Evolutionary conservation across 805 yeast genomes (phyloP).

Genomic region (Zygoascus tannicola): DNA sequence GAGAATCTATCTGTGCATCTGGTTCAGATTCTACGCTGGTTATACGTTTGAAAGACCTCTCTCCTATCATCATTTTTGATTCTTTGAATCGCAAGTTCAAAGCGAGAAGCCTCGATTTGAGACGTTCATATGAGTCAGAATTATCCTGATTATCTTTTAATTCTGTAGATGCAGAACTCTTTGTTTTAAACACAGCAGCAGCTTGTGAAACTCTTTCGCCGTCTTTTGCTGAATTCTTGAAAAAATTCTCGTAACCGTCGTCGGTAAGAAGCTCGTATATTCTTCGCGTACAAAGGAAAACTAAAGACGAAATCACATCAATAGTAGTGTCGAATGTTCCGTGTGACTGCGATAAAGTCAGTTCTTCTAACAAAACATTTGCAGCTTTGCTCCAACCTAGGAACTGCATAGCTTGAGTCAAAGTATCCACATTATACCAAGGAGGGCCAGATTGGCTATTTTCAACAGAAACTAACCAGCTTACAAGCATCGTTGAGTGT

Average conservation of each 20-base stretch:
- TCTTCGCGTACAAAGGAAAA: slow-evolving; percentile 5
- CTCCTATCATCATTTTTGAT: neutral
- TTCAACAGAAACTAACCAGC: slow-evolving; percentile 19
- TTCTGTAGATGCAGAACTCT: neutral
- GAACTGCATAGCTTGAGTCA: slow-evolving; percentile 15
- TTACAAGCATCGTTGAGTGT: slow-evolving; percentile 12
- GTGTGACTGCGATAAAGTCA: slow-evolving; percentile 17
- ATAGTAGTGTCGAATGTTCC: slow-evolving; percentile 16
- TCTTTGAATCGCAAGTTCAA: neutral
- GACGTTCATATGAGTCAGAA: neutral
- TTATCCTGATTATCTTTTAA: too few relatives aligned
- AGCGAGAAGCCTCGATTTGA: neutral
- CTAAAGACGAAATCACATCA: slow-evolving; percentile 17
- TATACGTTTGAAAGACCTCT: neutral
- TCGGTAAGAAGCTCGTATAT: neutral
- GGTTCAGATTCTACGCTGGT: neutral
- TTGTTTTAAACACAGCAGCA: too few relatives aligned
- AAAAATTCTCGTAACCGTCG: neutral
- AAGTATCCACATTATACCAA: slow-evolving; percentile 10
- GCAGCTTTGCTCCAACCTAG: slow-evolving; percentile 18
- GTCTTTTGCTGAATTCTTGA: neutral
- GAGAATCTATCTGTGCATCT: neutral
- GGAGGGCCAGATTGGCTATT: slow-evolving; percentile 19
- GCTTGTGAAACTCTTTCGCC: too few relatives aligned
- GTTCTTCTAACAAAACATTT: slow-evolving; percentile 17